Evolutionary conservation across 2,329 filamentous ascomycete genomes (phyloP), one percentile per base, ranked within the genome.

Genomic region (Coniosporium tulheliwenetii): DNA sequence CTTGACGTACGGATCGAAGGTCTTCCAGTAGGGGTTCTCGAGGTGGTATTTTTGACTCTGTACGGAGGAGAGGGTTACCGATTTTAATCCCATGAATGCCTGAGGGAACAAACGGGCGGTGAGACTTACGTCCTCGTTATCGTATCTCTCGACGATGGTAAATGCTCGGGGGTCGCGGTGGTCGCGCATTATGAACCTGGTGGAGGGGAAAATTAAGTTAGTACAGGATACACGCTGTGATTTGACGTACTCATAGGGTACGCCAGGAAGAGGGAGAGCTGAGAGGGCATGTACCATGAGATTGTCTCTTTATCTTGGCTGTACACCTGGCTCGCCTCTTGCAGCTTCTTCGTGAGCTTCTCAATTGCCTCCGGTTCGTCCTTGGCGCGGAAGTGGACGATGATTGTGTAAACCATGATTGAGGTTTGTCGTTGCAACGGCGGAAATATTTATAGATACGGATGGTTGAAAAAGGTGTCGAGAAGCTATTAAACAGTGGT

Each of bases 121-220:
- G 19, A 26, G 12, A 64, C 71, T 44, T 57, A 77, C 73, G 39
- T 63, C 64, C 56, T 85, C 81, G 44, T 77, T 68, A 51, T 73
- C 69, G 59, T 83, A 85, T 30, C 81, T 66, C 63, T 85, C 81
- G 37, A 85, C 79, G 50, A 85, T 81, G 38, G 77, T 82, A 60
- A 85, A 85, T 39, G 77, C 75, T 43, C 78, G 68, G 36, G 69
- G 68, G 56, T 85, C 80, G 50, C 73, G 66, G 43, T 76, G 69
- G 51, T 78, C 77, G 63, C 85, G 81, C 81, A 85, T 85, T 46
- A 85, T 80, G 59, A 82, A 75, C 81, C 81, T 85, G 37, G 3
- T 26, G 19, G 19, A 26, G 19, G 19, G 71, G 43, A 79, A 52
- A 0, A 73, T 7, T 30, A 19, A 39, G 37, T 26, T 10, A 39